phyloP scores from a whole-genome alignment of 2,329 filamentous ascomycete species.

The Penicillium sp. region DNA sequence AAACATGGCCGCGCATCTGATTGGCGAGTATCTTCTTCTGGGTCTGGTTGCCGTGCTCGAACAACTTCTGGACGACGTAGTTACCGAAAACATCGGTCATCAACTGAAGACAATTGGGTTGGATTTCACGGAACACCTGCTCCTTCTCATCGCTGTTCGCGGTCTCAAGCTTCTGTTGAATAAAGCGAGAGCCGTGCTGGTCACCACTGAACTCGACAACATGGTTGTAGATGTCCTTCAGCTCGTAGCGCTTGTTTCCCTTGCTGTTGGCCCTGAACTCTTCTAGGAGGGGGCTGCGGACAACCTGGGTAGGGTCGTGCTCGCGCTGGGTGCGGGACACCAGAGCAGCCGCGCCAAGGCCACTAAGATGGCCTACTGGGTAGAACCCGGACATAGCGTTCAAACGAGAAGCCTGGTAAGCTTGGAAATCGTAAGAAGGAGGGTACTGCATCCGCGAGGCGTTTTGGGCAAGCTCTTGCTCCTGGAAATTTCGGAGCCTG shows the following conservation, averaged over 20 bases:
- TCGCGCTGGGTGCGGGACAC: slow-evolving; percentile 45
- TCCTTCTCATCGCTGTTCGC: slow-evolving; percentile 96
- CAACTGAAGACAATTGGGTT: slow-evolving; percentile 71
- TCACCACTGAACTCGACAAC: slow-evolving; percentile 93
- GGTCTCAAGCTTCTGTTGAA: slow-evolving; percentile 81
- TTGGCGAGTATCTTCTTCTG: slow-evolving; percentile 82
- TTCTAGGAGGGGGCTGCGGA: slow-evolving; percentile 64
- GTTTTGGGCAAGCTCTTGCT: slow-evolving; percentile 29
- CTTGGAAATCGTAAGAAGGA: slow-evolving; percentile 28
- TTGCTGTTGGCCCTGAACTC: slow-evolving; percentile 70
- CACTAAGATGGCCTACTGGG: slow-evolving; percentile 25
- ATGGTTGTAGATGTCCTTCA: slow-evolving; percentile 80
- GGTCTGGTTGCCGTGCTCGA: slow-evolving; percentile 85
- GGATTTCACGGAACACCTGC: slow-evolving; percentile 76
- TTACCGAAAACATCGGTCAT: slow-evolving; percentile 98
- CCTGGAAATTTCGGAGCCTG: slow-evolving; percentile 43
- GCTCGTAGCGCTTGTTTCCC: slow-evolving; percentile 64
- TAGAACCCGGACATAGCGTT: slow-evolving; percentile 34
- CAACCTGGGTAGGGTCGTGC: slow-evolving; percentile 51
- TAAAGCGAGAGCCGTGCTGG: slow-evolving; percentile 89
- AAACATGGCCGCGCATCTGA: slow-evolving; percentile 78
- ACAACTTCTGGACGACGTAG: slow-evolving; percentile 96
- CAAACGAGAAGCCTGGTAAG: slow-evolving; percentile 25
- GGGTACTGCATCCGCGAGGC: slow-evolving; percentile 26
- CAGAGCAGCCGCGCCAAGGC: slow-evolving; percentile 27